These are phyloP conservation scores for Globisporangium spinosum DNA, from an alignment of 352 stramenopile species.

Conservation along the genomic window DNA sequence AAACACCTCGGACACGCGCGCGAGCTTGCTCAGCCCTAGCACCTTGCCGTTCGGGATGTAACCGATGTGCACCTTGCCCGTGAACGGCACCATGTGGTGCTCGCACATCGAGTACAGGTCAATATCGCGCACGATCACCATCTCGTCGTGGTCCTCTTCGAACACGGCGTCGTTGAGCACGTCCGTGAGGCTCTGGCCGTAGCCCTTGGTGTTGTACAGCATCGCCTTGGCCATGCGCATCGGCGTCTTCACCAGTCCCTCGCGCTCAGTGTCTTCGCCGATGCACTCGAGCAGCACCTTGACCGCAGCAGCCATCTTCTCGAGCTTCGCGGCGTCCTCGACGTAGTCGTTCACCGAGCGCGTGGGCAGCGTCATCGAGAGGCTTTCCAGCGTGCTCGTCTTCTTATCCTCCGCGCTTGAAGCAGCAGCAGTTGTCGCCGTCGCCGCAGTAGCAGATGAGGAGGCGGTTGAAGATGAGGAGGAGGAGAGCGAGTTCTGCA, in stretches of 20 bases:
- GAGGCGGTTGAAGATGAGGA: background rate
- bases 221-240: conserved; percentile 96
- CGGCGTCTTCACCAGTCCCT: conserved; percentile 96
- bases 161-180: conserved; percentile 98
- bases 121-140: conserved; percentile 99
- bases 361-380: conserved; percentile 66
- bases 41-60: conserved; percentile 96
- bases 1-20: conserved; percentile 97
- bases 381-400: conserved; percentile 27
- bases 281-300: conserved; percentile 91
- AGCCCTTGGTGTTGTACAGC: conserved; percentile 96
- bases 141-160: conserved; percentile 97
- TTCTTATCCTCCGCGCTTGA: conserved; percentile 3
- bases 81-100: conserved; percentile 99
- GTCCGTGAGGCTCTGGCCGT: conserved; percentile 84
- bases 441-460: background rate
- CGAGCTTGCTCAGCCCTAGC: conserved; percentile 98
- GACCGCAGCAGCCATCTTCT: conserved; percentile 93
- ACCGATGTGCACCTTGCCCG: conserved; percentile 93
- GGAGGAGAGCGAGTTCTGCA: conserved; percentile 35
- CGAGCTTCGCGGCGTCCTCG: conserved; percentile 74
- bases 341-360: conserved; percentile 59
- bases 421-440: conserved; percentile 5
- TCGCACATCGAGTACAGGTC: conserved; percentile 99
- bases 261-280: conserved; percentile 92